These are phyloP conservation scores for Russula sp. DNA, from an alignment of 768 basidiomycete genomes.

Conservation along the genomic window DNA sequence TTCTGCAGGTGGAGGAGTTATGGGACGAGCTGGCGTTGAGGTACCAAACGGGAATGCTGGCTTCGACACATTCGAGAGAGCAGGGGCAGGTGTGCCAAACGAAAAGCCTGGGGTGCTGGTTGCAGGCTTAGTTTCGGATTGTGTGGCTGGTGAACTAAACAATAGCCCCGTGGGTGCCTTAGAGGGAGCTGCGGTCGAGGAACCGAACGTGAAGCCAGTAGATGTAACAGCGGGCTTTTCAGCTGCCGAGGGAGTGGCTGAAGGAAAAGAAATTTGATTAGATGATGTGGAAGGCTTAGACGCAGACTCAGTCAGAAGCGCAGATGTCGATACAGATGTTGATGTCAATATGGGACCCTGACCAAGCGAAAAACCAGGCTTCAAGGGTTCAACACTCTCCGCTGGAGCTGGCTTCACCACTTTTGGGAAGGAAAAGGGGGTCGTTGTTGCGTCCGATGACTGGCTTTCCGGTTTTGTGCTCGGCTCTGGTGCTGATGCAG, in stretches of 20 bases:
- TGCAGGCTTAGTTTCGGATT: constrained; percentile 6
- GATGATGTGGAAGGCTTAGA: constrained; percentile 4
- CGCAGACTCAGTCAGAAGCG: background rate
- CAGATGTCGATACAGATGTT: background rate
- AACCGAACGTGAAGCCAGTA: constrained; percentile 15
- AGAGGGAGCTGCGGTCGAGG: constrained; percentile 4
- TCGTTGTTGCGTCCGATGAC: constrained; percentile 3
- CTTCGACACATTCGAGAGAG: constrained; percentile 17
- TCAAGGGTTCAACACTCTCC: constrained; percentile 4
- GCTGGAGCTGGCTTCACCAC: background rate
- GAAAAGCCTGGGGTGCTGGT: constrained; percentile 30
- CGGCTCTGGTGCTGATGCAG: background rate
- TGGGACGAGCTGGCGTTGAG: constrained; percentile 38
- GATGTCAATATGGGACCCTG: background rate
- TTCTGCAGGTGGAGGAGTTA: constrained; percentile 59
- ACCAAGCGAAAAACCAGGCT: constrained; percentile 10
- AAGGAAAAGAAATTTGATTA: constrained; percentile 1
- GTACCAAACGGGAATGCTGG: constrained; percentile 52
- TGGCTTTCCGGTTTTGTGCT: background rate
- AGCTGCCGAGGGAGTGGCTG: constrained; percentile 17
- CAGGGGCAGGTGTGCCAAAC: constrained; percentile 37
- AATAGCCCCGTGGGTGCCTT: constrained; percentile 6
- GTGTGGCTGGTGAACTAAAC: constrained; percentile 24
- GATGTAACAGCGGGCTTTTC: constrained; percentile 13
- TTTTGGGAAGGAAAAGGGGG: constrained; percentile 3